Conservation (phyloP, 179 eudicot genomes). For the Spinacia oleracea region DNA sequence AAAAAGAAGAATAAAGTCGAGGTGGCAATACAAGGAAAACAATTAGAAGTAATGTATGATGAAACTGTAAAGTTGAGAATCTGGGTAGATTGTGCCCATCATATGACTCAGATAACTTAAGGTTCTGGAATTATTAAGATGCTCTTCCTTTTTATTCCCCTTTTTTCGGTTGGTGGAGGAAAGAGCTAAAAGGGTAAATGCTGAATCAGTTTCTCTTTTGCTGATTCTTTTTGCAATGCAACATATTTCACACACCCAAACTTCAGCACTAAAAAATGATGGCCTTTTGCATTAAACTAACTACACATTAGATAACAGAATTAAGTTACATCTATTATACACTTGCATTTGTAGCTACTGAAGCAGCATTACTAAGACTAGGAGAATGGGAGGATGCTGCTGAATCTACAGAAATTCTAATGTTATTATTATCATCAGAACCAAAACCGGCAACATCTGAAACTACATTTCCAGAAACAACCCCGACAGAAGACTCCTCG, state of each 20-base stretch:
- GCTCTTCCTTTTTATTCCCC: not conserved
- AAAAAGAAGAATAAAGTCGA: too few species aligned
- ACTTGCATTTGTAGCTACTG: conserved; percentile 16
- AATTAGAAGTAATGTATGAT: conserved; percentile 6
- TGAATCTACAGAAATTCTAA: conserved; percentile 31
- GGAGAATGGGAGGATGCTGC: conserved; percentile 21
- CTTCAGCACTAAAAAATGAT: not conserved
- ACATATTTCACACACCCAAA: not conserved
- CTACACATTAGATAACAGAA: not conserved
- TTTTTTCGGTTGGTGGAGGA: not conserved
- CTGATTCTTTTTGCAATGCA: not conserved
- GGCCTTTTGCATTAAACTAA: not conserved
- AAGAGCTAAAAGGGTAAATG: not conserved
- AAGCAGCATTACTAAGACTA: conserved; percentile 11
- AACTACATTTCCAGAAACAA: conserved; percentile 31
- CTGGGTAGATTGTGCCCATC: conserved; percentile 20
- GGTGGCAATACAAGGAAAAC: not conserved
- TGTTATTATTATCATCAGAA: conserved; percentile 13
- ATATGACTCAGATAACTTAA: conserved; percentile 18
- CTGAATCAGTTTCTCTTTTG: not conserved
- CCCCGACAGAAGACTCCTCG: conserved; percentile 68
- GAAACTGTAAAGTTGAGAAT: not conserved
- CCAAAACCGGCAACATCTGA: conserved; percentile 24
- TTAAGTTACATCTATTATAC: conserved; percentile 8
- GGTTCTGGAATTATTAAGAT: not conserved